A percentile compares a stretch with the other conserved stretches of the same genome.
Conservation (phyloP, 1,139 yeast species). For the Suhomyces atakaporum region DNA sequence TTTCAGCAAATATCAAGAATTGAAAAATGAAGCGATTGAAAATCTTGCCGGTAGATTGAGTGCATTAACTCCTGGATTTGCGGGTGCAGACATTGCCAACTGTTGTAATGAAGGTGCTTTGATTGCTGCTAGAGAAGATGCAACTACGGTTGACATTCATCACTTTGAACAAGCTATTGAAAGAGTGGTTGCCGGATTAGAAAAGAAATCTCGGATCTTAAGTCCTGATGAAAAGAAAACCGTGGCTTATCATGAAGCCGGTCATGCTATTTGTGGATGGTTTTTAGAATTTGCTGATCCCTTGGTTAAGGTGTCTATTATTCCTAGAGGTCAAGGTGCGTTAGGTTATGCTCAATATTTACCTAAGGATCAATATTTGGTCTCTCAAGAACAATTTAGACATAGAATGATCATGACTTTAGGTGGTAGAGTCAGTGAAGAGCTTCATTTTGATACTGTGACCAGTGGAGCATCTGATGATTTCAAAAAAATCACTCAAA, state of each 20-base stretch:
- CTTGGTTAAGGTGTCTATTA: slow-evolving; percentile 87
- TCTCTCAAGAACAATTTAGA: slow-evolving; percentile 72
- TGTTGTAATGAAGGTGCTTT: slow-evolving; percentile 96
- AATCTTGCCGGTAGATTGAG: slow-evolving; percentile 83
- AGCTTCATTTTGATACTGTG: slow-evolving; percentile 82
- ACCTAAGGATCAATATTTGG: slow-evolving; percentile 88
- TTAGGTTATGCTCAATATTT: slow-evolving; percentile 95
- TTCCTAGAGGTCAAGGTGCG: slow-evolving; percentile 96
- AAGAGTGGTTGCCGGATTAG: slow-evolving; percentile 95
- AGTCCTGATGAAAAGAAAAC: slow-evolving; percentile 81
- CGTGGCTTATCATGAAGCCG: slow-evolving; percentile 98
- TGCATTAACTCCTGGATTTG: slow-evolving; percentile 94
- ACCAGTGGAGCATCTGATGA: slow-evolving; percentile 97
- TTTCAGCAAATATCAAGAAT: slow-evolving; percentile 51
- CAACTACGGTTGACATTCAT: slow-evolving; percentile 62
- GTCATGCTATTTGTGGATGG: slow-evolving; percentile 99
- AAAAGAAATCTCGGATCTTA: slow-evolving; percentile 82
- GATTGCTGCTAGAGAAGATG: slow-evolving; percentile 86
- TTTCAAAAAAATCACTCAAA: slow-evolving; percentile 91
- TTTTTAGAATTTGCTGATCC: slow-evolving; percentile 88
- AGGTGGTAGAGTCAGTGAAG: slow-evolving; percentile 97
- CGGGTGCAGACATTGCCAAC: slow-evolving; percentile 98
- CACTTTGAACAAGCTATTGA: slow-evolving; percentile 97
- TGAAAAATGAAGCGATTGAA: slow-evolving; percentile 51
- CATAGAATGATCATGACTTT: slow-evolving; percentile 96